Evolutionary conservation across 164 flowering plant genomes (phyloP), one percentile per base, ranked within the genome.

Genomic region (Tetrastigma voinierianum): DNA sequence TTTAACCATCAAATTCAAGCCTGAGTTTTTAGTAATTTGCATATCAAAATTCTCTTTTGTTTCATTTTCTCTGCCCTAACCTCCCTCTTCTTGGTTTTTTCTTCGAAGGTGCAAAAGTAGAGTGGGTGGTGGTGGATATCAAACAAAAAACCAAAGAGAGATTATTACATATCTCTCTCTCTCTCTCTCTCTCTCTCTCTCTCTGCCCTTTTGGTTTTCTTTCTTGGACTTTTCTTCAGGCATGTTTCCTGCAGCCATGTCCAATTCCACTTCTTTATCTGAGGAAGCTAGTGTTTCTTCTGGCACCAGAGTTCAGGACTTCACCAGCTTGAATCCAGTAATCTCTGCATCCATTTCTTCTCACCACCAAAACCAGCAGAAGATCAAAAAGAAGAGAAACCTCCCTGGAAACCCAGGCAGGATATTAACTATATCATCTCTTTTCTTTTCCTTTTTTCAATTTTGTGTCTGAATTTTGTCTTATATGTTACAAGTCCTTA

Each of bases 371-470:
- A 69, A 72, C 18, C 73, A 62, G 16, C 86, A 75, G 21, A 84
- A 85, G 65, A 70, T n/a, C 78, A 90, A 87, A 76, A 93, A 82
- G 81, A 93, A 89, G 77, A 82, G 97, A 77, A 90, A 77, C 71
- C 88, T 83, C 45, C 97, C 97, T 4, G 98, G 98, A 66, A 93
- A 90, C 78, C 98, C 98, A 75, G 97, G 98, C 89, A 70, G 45
- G 17, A 17, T 24, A 20, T 51, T 4, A 12, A 8, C 4, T 15
- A 48, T 17, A 53, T 17, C 10, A 57, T 18, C 40, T 20, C 59
- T 43, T n/a, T n/a, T n/a, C n/a, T n/a, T n/a, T n/a, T n/a, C n/a
- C n/a, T n/a, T n/a, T n/a, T n/a, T n/a, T 57, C 52, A 46, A 17
- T 55, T 44, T 32, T 56, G 11, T 19, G 49, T 32, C 67, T 43